Conservation (phyloP, 1,284 basidiomycete genomes). For the Fistulinella staudtii region DNA sequence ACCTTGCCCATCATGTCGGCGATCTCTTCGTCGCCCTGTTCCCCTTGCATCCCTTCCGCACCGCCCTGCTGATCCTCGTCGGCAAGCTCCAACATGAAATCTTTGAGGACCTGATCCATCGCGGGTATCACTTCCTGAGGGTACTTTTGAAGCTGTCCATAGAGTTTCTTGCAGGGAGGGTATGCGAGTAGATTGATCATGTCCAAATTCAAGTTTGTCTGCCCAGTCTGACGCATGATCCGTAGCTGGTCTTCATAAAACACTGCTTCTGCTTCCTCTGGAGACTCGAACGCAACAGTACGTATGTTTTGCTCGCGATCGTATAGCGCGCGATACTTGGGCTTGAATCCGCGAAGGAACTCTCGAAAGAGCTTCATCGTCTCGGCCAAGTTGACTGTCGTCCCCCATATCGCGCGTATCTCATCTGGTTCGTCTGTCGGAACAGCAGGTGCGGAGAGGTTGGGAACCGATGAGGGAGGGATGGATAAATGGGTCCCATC, state of each 20-base stretch:
- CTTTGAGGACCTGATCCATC: slow-evolving; percentile 95
- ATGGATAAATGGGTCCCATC: slow-evolving; percentile 55
- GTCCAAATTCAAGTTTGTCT: slow-evolving; percentile 92
- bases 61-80: slow-evolving; percentile 73
- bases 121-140: slow-evolving; percentile 96
- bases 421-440: slow-evolving; percentile 71
- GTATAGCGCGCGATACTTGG: slow-evolving; percentile 82
- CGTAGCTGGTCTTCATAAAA: slow-evolving; percentile 83
- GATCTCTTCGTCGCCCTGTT: slow-evolving; percentile 73
- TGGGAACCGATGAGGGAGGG: slow-evolving; percentile 61
- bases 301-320: slow-evolving; percentile 62
- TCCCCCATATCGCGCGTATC: slow-evolving; percentile 94
- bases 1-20: slow-evolving; percentile 75
- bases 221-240: slow-evolving; percentile 86
- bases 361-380: slow-evolving; percentile 89
- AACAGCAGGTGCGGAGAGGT: slow-evolving; percentile 58
- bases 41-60: slow-evolving; percentile 65
- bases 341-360: slow-evolving; percentile 90
- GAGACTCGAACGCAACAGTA: slow-evolving; percentile 52
- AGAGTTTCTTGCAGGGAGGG: slow-evolving; percentile 80
- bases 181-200: slow-evolving; percentile 86
- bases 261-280: slow-evolving; percentile 65
- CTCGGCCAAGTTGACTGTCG: slow-evolving; percentile 86
- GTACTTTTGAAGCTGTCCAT: slow-evolving; percentile 81
- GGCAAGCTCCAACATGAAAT: slow-evolving; percentile 79